Percentiles rank a stretch among this genome's conserved stretches.
These are phyloP conservation scores for Solanum rostratum DNA, from an alignment of 257 asterid species.

Conservation along the genomic window DNA sequence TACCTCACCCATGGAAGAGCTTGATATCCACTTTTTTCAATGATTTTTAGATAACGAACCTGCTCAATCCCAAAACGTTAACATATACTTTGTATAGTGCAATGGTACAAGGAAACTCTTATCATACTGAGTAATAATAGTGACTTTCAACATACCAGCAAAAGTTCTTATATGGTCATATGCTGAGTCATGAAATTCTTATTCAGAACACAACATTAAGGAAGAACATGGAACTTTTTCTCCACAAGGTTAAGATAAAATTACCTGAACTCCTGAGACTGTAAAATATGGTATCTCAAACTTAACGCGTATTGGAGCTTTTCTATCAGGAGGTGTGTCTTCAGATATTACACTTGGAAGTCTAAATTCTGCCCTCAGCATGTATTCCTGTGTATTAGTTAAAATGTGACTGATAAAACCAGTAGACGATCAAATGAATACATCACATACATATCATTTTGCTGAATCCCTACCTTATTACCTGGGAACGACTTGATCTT, in stretches of 20 bases:
- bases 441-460: not conserved
- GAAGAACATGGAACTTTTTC: not conserved
- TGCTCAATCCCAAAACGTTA: not conserved
- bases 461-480: conserved; percentile 56
- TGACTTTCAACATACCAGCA: too few species aligned
- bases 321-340: conserved; percentile 76
- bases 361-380: conserved; percentile 92
- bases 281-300: conserved; percentile 99
- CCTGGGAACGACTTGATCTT: conserved; percentile 97
- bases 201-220: too few species aligned
- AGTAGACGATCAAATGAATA: not conserved
- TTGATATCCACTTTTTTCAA: conserved; percentile 84
- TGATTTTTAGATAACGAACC: conserved; percentile 83
- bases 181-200: too few species aligned
- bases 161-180: too few species aligned
- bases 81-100: too few species aligned
- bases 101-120: too few species aligned
- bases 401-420: not conserved
- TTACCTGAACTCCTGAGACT: conserved; percentile 99
- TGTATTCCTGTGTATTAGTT: conserved; percentile 53
- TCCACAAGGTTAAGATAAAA: not conserved
- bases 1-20: conserved; percentile 93
- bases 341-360: conserved; percentile 94
- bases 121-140: too few species aligned
- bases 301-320: conserved; percentile 94